Conservation (phyloP, 495 filamentous ascomycete species). For the Cercophora newfieldiana region DNA sequence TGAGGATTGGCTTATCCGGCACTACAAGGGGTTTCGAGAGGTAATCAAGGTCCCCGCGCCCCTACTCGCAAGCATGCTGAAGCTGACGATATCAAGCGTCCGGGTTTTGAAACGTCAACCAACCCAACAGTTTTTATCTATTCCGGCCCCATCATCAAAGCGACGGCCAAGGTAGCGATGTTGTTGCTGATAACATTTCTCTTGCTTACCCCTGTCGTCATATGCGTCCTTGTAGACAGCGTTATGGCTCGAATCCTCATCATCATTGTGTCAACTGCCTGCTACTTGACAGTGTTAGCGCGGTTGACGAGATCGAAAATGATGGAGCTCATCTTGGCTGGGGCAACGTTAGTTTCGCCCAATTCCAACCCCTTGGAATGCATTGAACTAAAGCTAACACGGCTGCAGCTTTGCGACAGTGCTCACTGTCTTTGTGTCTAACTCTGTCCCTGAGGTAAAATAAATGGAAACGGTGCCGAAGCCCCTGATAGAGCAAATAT, state of each 20-base stretch:
- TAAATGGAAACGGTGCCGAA: no score
- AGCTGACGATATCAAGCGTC: not conserved
- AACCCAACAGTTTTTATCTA: constrained; percentile 32
- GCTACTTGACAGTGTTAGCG: constrained; percentile 29
- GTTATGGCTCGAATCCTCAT: constrained; percentile 29
- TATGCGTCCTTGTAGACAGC: constrained; percentile 27
- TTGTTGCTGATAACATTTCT: constrained; percentile 30
- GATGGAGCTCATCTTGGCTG: constrained; percentile 36
- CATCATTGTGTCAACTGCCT: constrained; percentile 29
- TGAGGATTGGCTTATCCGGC: constrained; percentile 29
- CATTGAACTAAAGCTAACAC: not conserved
- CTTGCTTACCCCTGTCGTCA: constrained; percentile 35
- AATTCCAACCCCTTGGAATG: not conserved
- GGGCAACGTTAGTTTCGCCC: constrained; percentile 34
- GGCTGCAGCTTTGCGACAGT: constrained; percentile 6
- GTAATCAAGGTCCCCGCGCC: constrained; percentile 18
- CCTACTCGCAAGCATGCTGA: not conserved
- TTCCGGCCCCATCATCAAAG: constrained; percentile 26
- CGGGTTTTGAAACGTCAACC: constrained; percentile 20
- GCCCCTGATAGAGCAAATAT: no score
- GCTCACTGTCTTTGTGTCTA: constrained; percentile 12
- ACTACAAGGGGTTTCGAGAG: constrained; percentile 26
- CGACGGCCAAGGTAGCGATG: constrained; percentile 27
- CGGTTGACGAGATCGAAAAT: constrained; percentile 31
- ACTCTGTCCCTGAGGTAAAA: not conserved